Evolutionary conservation across 129 eudicot species (phyloP).

Genomic region (Artemisia annua): DNA sequence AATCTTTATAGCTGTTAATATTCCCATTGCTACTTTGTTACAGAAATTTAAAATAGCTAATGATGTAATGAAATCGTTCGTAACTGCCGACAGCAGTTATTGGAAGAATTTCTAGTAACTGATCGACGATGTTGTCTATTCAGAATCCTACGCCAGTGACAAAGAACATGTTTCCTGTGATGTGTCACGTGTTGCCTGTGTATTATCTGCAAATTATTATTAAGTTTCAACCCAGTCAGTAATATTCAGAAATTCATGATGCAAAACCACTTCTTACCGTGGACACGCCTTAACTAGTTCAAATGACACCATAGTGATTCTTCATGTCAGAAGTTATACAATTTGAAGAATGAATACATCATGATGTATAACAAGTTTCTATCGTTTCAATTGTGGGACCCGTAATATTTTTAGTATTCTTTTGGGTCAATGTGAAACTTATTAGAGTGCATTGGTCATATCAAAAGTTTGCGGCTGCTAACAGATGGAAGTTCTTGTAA

Average conservation of each 20-base stretch:
- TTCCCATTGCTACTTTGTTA: background rate
- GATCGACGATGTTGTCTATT: no score
- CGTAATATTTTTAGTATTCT: background rate
- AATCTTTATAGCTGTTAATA: background rate
- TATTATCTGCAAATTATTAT: background rate
- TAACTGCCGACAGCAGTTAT: no score
- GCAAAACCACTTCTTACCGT: no score
- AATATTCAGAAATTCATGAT: background rate
- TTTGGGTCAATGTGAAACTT: background rate
- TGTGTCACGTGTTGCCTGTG: no score
- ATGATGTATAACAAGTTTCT: background rate
- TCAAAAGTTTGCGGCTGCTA: slow-evolving; percentile 1
- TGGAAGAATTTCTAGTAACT: no score
- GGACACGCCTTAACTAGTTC: no score
- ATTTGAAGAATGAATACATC: background rate
- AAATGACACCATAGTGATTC: no score
- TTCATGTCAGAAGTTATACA: background rate
- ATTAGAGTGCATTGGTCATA: background rate
- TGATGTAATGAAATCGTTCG: background rate
- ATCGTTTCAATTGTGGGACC: background rate
- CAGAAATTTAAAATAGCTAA: background rate
- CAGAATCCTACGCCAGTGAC: no score
- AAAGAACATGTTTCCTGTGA: no score
- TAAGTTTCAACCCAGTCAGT: background rate
- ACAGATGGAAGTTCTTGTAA: slow-evolving; percentile 27